Percentiles rank a stretch among this genome's conserved stretches.
phyloP scores from a whole-genome alignment of 2,329 filamentous ascomycete species.

The Thielaviopsis ethacetica region DNA sequence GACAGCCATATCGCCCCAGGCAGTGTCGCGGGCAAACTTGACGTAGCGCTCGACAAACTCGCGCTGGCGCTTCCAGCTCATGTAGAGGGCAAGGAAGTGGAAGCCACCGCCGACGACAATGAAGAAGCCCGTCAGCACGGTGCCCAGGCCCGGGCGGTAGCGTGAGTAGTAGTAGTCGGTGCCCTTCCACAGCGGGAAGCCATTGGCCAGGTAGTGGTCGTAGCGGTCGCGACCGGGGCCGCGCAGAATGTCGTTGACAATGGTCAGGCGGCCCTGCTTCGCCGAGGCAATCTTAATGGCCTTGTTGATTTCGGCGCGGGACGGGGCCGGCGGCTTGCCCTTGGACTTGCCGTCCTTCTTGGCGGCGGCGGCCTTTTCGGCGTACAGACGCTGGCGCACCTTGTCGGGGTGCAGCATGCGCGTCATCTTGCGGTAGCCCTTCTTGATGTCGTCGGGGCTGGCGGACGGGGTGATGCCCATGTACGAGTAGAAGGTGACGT shows the following conservation, averaged over 20 bases:
- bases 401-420: slow-evolving; percentile 85
- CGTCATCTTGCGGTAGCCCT: slow-evolving; percentile 82
- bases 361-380: slow-evolving; percentile 44
- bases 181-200: slow-evolving; percentile 92
- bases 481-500: slow-evolving; percentile 90
- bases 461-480: slow-evolving; percentile 60
- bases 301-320: slow-evolving; percentile 56
- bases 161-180: slow-evolving; percentile 97
- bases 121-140: slow-evolving; percentile 68
- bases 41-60: slow-evolving; percentile 90
- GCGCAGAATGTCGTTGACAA: slow-evolving; percentile 74
- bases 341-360: slow-evolving; percentile 22
- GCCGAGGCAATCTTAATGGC: slow-evolving; percentile 70
- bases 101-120: slow-evolving; percentile 66
- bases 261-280: slow-evolving; percentile 66
- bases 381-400: slow-evolving; percentile 67
- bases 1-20: slow-evolving; percentile 70
- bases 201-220: slow-evolving; percentile 83
- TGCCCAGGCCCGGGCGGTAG: slow-evolving; percentile 78
- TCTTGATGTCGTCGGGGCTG: slow-evolving; percentile 75
- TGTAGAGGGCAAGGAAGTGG: slow-evolving; percentile 73
- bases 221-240: slow-evolving; percentile 72
- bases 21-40: slow-evolving; percentile 68
- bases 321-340: slow-evolving; percentile 55
- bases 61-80: slow-evolving; percentile 76